phyloP scores from a whole-genome alignment of 768 basidiomycete genomes.

The Suillus ampliporus region DNA sequence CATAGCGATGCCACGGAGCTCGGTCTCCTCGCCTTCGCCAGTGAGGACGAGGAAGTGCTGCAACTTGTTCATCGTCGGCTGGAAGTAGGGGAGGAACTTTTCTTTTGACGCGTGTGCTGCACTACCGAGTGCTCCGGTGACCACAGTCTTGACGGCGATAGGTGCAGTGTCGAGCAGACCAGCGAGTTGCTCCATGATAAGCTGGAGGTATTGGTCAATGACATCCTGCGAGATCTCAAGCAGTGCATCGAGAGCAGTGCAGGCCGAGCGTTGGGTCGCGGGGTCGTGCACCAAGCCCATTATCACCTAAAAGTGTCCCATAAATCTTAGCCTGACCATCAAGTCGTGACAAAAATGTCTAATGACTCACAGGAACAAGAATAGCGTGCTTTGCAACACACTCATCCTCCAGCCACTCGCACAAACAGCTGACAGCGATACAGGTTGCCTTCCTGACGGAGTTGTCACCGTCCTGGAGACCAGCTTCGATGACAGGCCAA shows the following conservation, averaged over 20 bases:
- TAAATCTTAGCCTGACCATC: neutral
- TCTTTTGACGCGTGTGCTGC: conserved; percentile 95
- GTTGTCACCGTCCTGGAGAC: conserved; percentile 83
- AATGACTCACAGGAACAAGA: conserved; percentile 78
- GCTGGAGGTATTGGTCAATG: conserved; percentile 88
- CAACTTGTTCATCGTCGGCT: conserved; percentile 86
- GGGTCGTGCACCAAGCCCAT: conserved; percentile 90
- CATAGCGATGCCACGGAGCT: conserved; percentile 96
- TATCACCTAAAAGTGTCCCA: conserved; percentile 60
- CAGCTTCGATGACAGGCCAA: conserved; percentile 93
- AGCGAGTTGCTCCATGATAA: conserved; percentile 94
- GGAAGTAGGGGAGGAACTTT: conserved; percentile 93
- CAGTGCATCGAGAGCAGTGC: conserved; percentile 94
- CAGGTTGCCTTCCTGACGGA: conserved; percentile 95
- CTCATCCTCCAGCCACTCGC: conserved; percentile 97
- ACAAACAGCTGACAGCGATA: conserved; percentile 92
- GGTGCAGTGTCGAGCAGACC: conserved; percentile 87
- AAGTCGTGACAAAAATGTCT: neutral
- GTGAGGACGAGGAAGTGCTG: conserved; percentile 87
- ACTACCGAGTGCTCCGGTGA: conserved; percentile 97
- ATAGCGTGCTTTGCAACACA: conserved; percentile 81
- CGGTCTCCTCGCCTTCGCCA: conserved; percentile 89
- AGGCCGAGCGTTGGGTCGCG: conserved; percentile 89
- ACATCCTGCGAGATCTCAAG: conserved; percentile 92
- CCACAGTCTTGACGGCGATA: conserved; percentile 88